phyloP scores from a whole-genome alignment of 768 basidiomycete genomes.

The Candolleomyces eurysporus region DNA sequence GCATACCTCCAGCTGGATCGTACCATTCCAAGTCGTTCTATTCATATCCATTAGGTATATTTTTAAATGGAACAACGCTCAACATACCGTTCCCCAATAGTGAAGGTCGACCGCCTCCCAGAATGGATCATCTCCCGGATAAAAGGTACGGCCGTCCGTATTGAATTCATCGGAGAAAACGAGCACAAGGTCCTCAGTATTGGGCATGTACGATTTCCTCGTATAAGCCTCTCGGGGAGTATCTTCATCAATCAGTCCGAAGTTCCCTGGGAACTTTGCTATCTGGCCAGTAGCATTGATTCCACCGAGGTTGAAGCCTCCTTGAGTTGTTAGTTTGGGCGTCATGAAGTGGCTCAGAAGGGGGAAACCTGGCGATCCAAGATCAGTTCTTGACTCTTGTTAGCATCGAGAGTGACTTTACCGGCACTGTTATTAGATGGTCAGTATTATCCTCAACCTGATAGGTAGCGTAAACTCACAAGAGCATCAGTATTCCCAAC shows the following conservation, averaged over 20 bases:
- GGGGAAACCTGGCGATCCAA: slow-evolving; percentile 40
- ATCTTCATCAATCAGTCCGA: slow-evolving; percentile 67
- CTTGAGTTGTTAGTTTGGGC: slow-evolving; percentile 38
- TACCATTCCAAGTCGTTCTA: slow-evolving; percentile 78
- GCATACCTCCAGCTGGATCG: slow-evolving; percentile 49
- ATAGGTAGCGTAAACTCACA: slow-evolving; percentile 39
- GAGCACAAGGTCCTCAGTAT: slow-evolving; percentile 41
- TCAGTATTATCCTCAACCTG: no score
- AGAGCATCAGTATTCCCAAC: slow-evolving; percentile 45
- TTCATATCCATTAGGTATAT: neutral
- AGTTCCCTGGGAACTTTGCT: slow-evolving; percentile 51
- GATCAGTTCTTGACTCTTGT: no score
- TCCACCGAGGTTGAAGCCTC: slow-evolving; percentile 72
- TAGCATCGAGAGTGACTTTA: slow-evolving; percentile 14
- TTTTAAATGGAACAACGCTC: neutral
- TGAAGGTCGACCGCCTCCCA: slow-evolving; percentile 62
- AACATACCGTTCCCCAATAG: slow-evolving; percentile 65
- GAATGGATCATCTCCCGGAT: slow-evolving; percentile 67
- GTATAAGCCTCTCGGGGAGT: slow-evolving; percentile 59
- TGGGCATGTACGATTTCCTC: slow-evolving; percentile 51
- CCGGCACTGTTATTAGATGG: slow-evolving; percentile 31
- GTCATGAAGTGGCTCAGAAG: slow-evolving; percentile 44
- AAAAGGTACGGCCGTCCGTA: slow-evolving; percentile 65
- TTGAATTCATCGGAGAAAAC: slow-evolving; percentile 88
- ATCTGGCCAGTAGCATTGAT: slow-evolving; percentile 71